phyloP scores from a whole-genome alignment of 1,284 basidiomycete species.

The Melampsora larici-populina region DNA sequence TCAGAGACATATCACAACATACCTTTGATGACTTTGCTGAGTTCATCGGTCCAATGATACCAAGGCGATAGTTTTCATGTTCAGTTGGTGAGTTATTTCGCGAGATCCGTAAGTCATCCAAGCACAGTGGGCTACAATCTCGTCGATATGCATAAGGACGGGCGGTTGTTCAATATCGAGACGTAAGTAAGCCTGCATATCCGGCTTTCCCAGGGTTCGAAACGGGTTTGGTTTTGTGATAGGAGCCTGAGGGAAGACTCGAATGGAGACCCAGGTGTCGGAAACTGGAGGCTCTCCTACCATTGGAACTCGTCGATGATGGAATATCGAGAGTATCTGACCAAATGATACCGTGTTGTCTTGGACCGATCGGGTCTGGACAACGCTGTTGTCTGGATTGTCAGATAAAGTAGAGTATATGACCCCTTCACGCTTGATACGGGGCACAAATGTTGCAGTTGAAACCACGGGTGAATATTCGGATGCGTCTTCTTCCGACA shows the following conservation, averaged over 20 bases:
- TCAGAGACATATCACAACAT: too few relatives aligned
- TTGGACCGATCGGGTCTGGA: not conserved
- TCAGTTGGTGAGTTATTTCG: too few relatives aligned
- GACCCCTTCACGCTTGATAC: not conserved
- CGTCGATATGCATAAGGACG: not conserved
- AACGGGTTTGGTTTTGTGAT: not conserved
- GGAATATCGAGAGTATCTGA: not conserved
- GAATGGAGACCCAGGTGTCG: not conserved
- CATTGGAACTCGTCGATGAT: not conserved
- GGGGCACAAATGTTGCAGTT: not conserved
- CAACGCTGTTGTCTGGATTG: not conserved
- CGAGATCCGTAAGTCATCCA: constrained; percentile 15
- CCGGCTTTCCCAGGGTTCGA: constrained; percentile 50
- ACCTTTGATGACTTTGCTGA: too few relatives aligned
- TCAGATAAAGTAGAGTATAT: not conserved
- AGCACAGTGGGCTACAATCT: constrained; percentile 30
- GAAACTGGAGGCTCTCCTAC: not conserved
- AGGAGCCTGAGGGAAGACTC: not conserved
- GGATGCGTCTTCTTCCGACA: not conserved
- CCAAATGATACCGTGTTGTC: not conserved
- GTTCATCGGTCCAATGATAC: too few relatives aligned
- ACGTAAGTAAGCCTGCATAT: constrained; percentile 45
- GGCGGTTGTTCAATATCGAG: too few relatives aligned
- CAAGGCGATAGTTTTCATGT: too few relatives aligned
- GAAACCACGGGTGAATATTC: not conserved